Evolutionary conservation across 2,329 filamentous ascomycete species (phyloP).

Genomic region (Arthrobotrys pseudoclavata): DNA sequence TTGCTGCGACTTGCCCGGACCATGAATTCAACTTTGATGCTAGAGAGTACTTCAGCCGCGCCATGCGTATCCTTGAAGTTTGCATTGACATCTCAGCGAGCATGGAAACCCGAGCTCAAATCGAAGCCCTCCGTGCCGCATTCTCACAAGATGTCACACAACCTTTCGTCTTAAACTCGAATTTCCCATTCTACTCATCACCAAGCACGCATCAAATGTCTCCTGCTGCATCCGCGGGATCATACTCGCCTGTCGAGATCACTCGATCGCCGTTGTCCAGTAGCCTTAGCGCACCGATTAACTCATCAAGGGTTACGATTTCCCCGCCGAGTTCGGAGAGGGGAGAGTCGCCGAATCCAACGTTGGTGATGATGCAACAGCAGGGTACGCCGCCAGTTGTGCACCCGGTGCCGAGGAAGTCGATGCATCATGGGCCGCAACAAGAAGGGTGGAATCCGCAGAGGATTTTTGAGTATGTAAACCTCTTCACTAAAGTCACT

Average conservation of each 20-base stretch:
- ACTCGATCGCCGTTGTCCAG: constrained; percentile 66
- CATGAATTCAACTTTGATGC: constrained; percentile 87
- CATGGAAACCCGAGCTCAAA: constrained; percentile 76
- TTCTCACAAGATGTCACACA: constrained; percentile 89
- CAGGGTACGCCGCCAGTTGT: constrained; percentile 74
- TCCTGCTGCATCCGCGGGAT: constrained; percentile 66
- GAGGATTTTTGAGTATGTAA: constrained; percentile 87
- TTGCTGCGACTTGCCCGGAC: constrained; percentile 92
- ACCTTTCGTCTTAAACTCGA: constrained; percentile 88
- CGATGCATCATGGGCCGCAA: constrained; percentile 69
- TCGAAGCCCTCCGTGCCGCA: constrained; percentile 87
- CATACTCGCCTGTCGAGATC: constrained; percentile 68
- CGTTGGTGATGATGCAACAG: constrained; percentile 79
- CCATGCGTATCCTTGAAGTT: constrained; percentile 92
- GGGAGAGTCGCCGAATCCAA: constrained; percentile 76
- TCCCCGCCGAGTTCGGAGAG: constrained; percentile 69
- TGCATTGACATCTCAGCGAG: constrained; percentile 80
- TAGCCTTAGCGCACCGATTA: constrained; percentile 64
- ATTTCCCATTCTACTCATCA: constrained; percentile 80
- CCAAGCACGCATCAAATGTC: constrained; percentile 74
- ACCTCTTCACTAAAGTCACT: constrained; percentile 18
- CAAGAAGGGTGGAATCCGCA: constrained; percentile 82
- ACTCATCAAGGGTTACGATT: constrained; percentile 64
- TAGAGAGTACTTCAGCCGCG: constrained; percentile 87
- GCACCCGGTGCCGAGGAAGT: constrained; percentile 68